A percentile compares a stretch with the other conserved stretches of the same genome.
Conservation (phyloP, 2,329 filamentous ascomycete genomes). For the Cadophora sp. region DNA sequence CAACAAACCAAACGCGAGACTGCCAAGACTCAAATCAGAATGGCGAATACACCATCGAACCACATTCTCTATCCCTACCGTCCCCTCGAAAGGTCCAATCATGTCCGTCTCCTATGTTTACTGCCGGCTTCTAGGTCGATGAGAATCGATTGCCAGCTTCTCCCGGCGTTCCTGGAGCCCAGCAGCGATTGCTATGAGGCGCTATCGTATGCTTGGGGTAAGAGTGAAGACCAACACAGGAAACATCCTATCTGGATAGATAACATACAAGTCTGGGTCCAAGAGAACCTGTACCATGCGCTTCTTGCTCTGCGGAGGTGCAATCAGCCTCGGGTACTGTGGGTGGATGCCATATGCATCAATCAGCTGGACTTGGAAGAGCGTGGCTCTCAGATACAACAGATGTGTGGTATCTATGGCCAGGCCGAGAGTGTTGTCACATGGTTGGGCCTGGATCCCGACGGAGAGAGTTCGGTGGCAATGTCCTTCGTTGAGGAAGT, state of each 20-base stretch:
- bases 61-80: background rate
- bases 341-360: background rate
- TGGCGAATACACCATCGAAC: slow-evolving; percentile 12
- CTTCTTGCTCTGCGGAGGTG: background rate
- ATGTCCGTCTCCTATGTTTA: slow-evolving; percentile 3
- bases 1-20: background rate
- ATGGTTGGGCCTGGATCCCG: no score
- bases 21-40: slow-evolving; percentile 15
- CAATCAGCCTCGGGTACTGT: background rate
- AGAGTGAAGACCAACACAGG: background rate
- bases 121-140: background rate
- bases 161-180: background rate
- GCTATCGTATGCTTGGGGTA: slow-evolving; percentile 4
- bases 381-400: slow-evolving; percentile 1
- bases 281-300: background rate
- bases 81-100: background rate
- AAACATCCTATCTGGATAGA: slow-evolving; percentile 1
- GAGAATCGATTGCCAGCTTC: background rate
- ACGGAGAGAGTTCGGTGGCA: background rate
- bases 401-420: slow-evolving; percentile 2
- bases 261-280: background rate
- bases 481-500: background rate
- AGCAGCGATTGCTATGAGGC: background rate
- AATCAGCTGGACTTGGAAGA: background rate
- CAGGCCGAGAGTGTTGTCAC: background rate